Evolutionary conservation across 73 alveolate species (phyloP), one percentile per base, ranked within the genome.

Genomic region (Loxodes magnus): DNA sequence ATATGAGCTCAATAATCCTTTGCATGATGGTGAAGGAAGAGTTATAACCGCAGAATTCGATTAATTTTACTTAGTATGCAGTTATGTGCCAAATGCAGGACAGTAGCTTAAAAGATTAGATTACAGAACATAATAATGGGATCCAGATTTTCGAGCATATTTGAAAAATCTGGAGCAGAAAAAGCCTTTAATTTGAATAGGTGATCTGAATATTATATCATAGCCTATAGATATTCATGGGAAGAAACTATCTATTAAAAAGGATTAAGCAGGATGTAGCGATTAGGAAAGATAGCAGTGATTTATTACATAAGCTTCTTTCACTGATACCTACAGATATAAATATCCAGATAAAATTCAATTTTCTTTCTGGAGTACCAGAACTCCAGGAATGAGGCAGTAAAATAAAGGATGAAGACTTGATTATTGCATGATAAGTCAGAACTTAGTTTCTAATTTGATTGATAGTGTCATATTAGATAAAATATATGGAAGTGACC

Each of bases 61-160:
- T 16, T 82, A 74, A 43, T 90, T 90, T 52, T 86, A 33, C 64
- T 43, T 90, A 41, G 93, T 90, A n/a, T 71, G 91, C 17, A 82
- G 87, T 41, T 90, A 90, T 58, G 88, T 84, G 3, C 98, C 98
- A 26, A 90, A 90, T 62, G 71, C 96, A 14, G 97, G 96, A 7
- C 69, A 80, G 12, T 53, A 63, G 24, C 64, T 85, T 25, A 84
- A 83, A 49, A 63, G 98, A 78, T 56, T 89, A 10, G 87, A 71
- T 52, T 89, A 85, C 63, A 60, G 96, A 51, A 55, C 70, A 0
- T 50, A 75, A 2, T 88, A 89, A 53, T 89, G 98, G 98, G 96
- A 89, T 50, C 39, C 34, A 27, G 95, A 80, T 49, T 85, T 88
- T 68, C 52, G 46, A 51, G 48, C 67, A 2, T 81, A 63, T 65